A percentile compares a stretch with the other conserved stretches of the same genome.
phyloP scores from a whole-genome alignment of 2,329 filamentous ascomycete genomes.

The Lachnellula occidentalis region DNA sequence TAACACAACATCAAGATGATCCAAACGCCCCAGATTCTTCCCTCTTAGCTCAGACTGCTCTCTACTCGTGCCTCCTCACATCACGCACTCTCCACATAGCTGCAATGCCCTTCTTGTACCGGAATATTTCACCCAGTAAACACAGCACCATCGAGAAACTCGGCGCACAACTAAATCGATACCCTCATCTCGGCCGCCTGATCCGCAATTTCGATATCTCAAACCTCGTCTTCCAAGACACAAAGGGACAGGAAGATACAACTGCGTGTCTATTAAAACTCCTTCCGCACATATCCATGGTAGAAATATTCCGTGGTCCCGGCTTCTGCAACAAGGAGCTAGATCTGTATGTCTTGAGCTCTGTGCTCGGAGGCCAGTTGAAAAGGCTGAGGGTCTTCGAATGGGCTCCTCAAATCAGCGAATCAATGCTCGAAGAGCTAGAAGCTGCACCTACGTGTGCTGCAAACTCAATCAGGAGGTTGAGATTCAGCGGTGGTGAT shows the following conservation, averaged over 20 bases:
- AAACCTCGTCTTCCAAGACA: not conserved
- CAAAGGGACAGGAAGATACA: not conserved
- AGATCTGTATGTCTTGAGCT: conserved; percentile 1
- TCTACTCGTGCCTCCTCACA: not conserved
- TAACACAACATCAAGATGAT: not conserved
- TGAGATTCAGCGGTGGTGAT: not conserved
- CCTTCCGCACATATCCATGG: not conserved
- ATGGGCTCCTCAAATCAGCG: not conserved
- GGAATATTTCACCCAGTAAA: not conserved
- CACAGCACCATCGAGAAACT: not conserved
- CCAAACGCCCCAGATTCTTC: not conserved
- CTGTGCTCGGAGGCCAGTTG: not conserved
- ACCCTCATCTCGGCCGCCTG: not conserved
- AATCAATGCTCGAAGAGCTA: not conserved
- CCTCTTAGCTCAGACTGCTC: not conserved
- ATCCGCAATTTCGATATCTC: not conserved
- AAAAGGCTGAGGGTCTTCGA: not conserved
- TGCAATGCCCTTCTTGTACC: not conserved
- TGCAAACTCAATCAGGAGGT: not conserved
- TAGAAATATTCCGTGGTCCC: not conserved
- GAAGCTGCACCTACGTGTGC: not conserved
- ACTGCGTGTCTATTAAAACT: not conserved
- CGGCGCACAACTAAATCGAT: not conserved
- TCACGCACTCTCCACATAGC: not conserved
- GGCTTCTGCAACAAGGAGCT: not conserved